Evolutionary conservation across 768 basidiomycete genomes (phyloP), one percentile per base, ranked within the genome.

Genomic region (Mycena chlorophos): DNA sequence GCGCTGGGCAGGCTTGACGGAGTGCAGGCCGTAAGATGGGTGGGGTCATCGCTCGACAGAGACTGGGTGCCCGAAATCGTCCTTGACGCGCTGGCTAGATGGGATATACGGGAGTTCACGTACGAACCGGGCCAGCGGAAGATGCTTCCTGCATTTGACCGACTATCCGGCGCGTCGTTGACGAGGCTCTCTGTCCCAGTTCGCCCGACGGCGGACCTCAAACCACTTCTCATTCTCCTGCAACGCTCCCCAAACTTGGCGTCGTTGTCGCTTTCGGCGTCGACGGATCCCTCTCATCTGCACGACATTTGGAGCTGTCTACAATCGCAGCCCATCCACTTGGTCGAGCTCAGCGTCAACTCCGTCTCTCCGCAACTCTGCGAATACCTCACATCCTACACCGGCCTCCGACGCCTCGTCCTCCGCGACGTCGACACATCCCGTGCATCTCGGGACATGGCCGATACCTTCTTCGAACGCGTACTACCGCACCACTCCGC

Each of bases 391-490:
- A 20, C n/a, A 42, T 22, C 13, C 8, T 22, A 42, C 22, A 8
- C 40, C 14, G 40, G 40, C 20, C 40, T 42, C 8, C 8, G 22
- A 20, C 40, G 40, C 22, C 40, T 42, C 13, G 8, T 14, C 14
- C 13, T 42, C 5, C 22, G 13, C 40, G n/a, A 20, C 8, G 14
- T 42, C 40, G 29, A 42, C 19, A 14, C 42, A 2, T 26, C 30
- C 22, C 39, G n/a, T n/a, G n/a, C n/a, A n/a, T n/a, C 28, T 25
- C 51, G 16, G 14, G 40, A 42, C 5, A n/a, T n/a, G n/a, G 52
- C 52, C 8, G 57, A 43, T 31, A 8, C 27, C 10, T 58, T 58
- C 19, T 58, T 43, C 26, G 23, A 25, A 2, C 8, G 5, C 43
- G 48, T 30, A 5, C 26, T 58, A 19, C 57, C 52, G 4, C 48